Conservation (phyloP, 164 flowering plant species). For the Cinnamomum chago region DNA sequence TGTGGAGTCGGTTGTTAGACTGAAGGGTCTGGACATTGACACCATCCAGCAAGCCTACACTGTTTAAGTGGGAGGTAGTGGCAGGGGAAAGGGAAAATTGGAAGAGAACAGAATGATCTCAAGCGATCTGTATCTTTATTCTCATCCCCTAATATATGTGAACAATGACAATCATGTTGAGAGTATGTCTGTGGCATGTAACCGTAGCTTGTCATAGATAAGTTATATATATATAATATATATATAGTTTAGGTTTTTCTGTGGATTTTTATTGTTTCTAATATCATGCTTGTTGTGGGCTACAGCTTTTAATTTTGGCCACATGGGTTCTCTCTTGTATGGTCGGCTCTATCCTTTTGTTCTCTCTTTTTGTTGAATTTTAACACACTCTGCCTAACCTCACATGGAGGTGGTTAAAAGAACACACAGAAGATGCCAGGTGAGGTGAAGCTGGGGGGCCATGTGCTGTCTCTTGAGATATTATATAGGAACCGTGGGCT, state of each 20-base stretch:
- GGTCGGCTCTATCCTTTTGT: neutral
- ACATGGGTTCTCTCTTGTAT: neutral
- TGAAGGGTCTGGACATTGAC: slow-evolving; percentile 84
- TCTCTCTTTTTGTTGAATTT: neutral
- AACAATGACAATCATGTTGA: neutral
- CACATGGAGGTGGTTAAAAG: no score
- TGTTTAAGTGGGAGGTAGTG: neutral
- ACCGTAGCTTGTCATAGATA: neutral
- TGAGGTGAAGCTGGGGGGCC: no score
- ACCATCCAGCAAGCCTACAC: slow-evolving; percentile 88
- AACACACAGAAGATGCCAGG: no score
- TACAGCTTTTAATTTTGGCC: neutral
- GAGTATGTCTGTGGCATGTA: neutral
- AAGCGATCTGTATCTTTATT: neutral
- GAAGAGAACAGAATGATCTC: neutral
- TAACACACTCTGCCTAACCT: neutral
- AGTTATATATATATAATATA: no score
- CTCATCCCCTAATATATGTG: neutral
- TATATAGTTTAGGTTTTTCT: neutral
- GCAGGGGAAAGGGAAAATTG: neutral
- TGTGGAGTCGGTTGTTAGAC: slow-evolving; percentile 75
- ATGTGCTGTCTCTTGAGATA: no score
- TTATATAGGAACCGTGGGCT: no score
- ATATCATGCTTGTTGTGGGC: neutral
- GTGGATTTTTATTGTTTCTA: neutral